Evolutionary conservation across 2,329 filamentous ascomycete genomes (phyloP), one percentile per base, ranked within the genome.

Genomic region (Fusarium falciforme): DNA sequence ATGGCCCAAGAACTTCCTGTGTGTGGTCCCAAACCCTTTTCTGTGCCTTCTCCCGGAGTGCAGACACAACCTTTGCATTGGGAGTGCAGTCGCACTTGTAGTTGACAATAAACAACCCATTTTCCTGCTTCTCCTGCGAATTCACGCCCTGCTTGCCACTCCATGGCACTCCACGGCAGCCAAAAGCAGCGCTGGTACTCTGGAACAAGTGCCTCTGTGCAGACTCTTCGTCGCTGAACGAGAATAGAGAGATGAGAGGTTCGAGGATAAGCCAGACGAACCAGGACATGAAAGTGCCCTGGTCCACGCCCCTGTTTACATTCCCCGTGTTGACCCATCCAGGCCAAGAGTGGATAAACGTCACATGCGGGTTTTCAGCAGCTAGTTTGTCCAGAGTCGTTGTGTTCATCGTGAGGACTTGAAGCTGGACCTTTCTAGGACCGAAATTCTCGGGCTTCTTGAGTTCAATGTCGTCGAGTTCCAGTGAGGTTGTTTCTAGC

Each of bases 161-260:
- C 81, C 82, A 83, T 2, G 77, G 72, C 6, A 80, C 74, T 1
- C 82, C 81, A 12, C 72, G 77, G 9, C 82, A 82, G 4, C 82
- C 82, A 74, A 80, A 84, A 11, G 74, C 77, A 67, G 81, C 80
- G 61, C 80, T 84, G 3, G 82, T 83, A 55, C 80, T 71, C 38
- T 80, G 75, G 61, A 83, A 84, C 67, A 84, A 61, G 40, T 83
- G 62, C 20, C 80, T 78, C 66, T 83, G 80, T 3, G 64, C 82
- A 31, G 80, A 80, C 58, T 76, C 79, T n/a, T 83, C 78, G n/a
- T 80, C 66, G 31, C 67, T 78, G 5, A 78, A 64, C 3, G 73
- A 68, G 10, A 84, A 68, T 0, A 83, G 57, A 2, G 20, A 6
- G 27, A 84, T 77, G 25, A 84, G 66, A 0, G 78, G 81, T 61